Conservation (phyloP, 2,329 filamentous ascomycete genomes). For the Teratosphaeria viscida region DNA sequence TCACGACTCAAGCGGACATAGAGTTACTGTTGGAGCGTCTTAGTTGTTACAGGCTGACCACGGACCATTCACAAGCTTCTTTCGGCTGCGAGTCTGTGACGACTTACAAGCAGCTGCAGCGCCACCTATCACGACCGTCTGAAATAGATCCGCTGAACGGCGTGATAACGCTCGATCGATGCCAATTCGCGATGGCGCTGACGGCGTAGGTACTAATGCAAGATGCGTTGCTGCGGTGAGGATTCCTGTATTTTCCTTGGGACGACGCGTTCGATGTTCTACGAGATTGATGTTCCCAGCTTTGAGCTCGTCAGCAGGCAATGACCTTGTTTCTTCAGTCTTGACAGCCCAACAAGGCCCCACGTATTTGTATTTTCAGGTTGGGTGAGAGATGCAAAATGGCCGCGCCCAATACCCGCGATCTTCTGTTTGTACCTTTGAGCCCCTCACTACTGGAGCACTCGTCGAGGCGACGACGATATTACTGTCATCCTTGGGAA, state of each 20-base stretch:
- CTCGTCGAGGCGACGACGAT: neutral
- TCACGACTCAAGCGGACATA: neutral
- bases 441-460: neutral
- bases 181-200: neutral
- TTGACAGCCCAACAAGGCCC: neutral
- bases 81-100: neutral
- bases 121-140: neutral
- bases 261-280: neutral
- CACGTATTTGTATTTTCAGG: neutral
- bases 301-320: neutral
- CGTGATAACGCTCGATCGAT: neutral
- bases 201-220: neutral
- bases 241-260: neutral
- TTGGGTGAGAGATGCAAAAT: neutral
- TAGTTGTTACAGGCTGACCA: neutral
- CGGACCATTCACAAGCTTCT: neutral
- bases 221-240: neutral
- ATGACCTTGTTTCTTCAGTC: neutral
- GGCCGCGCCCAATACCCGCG: neutral
- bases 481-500: neutral
- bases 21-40: neutral
- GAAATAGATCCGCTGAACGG: neutral
- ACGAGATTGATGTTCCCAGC: neutral
- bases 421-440: neutral
- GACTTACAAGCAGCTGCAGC: neutral